Evolutionary conservation across 2,329 filamentous ascomycete species (phyloP), one percentile per base, ranked within the genome.

Genomic region (Pyrenochaeta sp.): DNA sequence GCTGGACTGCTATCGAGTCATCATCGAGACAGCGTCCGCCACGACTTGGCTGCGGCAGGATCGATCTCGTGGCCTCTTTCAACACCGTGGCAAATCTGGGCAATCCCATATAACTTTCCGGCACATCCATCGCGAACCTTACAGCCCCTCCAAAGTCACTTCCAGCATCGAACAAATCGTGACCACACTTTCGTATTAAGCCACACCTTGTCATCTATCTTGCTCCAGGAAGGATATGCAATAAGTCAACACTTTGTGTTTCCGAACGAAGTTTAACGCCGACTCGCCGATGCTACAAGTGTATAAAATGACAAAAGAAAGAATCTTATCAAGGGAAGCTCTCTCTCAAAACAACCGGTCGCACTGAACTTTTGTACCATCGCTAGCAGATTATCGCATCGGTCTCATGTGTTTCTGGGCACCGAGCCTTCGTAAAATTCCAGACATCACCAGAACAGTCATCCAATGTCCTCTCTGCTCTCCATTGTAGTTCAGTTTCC

Each of bases 371-470:
- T 54, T 49, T 47, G 32, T 47, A 36, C 39, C 45, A 28, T 44
- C 47, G 52, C 56, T 66, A 71, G 60, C 54, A 67, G 42, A 58
- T 48, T 50, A 60, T 63, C 27, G 27, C 15, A 25, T 37, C 50
- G 22, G 27, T 32, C 22, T 52, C 48, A 42, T 39, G 13, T 12
- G 37, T 40, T 8, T 58, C 54, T 4, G 56, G 52, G 54, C 72
- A 76, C 40, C 70, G 66, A 27, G 54, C 61, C 46, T 71, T 71
- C 4, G 74, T 76, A 40, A 76, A 77, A 56, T 78, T 78, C 77
- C 77, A 79, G 12, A 77, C 75, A 49, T 79, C 76, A 10, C 62
- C 58, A 7, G 77, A 73, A 56, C 77, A 79, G 56, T 78, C 75
- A 15, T 72, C 61, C 7, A 80, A 58, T 1, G 71, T 68, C 58